These are phyloP conservation scores for Gamarada debralockiae DNA, from an alignment of 495 filamentous ascomycete species.

Conservation along the genomic window DNA sequence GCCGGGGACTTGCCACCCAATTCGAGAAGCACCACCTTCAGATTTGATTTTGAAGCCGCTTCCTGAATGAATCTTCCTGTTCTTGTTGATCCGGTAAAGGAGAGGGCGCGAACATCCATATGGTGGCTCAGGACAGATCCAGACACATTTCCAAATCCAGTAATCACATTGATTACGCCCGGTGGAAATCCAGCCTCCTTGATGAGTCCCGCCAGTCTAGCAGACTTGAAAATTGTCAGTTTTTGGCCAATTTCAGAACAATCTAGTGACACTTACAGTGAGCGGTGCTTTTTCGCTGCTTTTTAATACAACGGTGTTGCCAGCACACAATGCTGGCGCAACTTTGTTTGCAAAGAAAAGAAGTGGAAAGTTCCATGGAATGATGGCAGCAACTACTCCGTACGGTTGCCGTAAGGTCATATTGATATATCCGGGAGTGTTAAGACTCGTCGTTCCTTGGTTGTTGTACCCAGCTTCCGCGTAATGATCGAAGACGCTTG, in stretches of 20 bases:
- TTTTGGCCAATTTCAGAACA: conserved; percentile 81
- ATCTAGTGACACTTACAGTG: conserved; percentile 55
- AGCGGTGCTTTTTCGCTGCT: conserved; percentile 73
- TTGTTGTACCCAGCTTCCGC: conserved; percentile 30
- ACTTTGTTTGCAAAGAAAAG: conserved; percentile 34
- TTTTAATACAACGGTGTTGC: conserved; percentile 74
- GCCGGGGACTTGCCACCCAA: conserved; percentile 97
- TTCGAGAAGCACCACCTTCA: conserved; percentile 97
- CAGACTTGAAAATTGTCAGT: conserved; percentile 88
- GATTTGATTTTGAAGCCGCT: conserved; percentile 86
- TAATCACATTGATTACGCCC: conserved; percentile 91
- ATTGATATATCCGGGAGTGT: conserved; percentile 19
- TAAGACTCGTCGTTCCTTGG: conserved; percentile 12
- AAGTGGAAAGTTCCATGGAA: conserved; percentile 49
- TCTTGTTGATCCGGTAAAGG: conserved; percentile 91
- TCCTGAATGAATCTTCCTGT: conserved; percentile 91
- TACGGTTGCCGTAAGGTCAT: conserved; percentile 77
- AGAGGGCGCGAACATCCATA: conserved; percentile 96
- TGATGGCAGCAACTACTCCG: conserved; percentile 48
- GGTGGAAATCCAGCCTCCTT: conserved; percentile 94
- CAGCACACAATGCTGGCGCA: conserved; percentile 63
- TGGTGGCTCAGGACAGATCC: conserved; percentile 87
- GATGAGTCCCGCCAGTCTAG: conserved; percentile 68
- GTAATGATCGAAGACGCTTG: conserved; percentile 26
- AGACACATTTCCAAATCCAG: conserved; percentile 79